These are phyloP conservation scores for Rhodotorula sp. DNA, from an alignment of 1,284 basidiomycete genomes.

Conservation along the genomic window DNA sequence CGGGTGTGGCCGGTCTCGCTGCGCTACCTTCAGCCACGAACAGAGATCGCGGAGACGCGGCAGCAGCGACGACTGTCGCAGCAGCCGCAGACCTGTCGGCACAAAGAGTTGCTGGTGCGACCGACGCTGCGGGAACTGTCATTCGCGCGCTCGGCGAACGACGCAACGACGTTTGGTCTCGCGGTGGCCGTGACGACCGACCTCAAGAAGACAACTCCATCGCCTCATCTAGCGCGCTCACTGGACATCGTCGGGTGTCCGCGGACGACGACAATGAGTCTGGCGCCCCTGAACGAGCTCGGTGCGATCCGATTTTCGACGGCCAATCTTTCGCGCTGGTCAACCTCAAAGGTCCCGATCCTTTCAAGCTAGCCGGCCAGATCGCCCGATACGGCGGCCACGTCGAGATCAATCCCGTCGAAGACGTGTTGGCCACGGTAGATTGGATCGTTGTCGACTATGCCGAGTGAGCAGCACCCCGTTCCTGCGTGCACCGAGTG, in stretches of 20 bases:
- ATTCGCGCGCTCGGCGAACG: not conserved
- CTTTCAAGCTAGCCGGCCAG: not conserved
- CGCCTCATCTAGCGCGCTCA: no score
- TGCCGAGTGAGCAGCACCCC: not conserved
- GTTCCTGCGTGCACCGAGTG: not conserved
- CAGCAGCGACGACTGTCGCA: no score
- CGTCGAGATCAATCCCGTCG: constrained; percentile 3
- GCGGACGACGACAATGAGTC: no score
- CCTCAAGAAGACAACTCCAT: no score
- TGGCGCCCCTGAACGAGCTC: no score
- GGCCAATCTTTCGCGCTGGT: constrained; percentile 19
- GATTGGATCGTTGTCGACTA: constrained; percentile 17
- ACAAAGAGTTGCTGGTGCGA: no score
- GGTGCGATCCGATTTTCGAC: constrained; percentile 12
- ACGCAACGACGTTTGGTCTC: not conserved
- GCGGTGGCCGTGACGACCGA: no score
- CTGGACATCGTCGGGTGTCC: no score
- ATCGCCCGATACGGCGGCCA: not conserved
- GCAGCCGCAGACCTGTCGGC: no score
- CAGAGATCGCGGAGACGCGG: no score
- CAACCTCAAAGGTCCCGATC: constrained; percentile 5
- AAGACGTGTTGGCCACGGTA: not conserved
- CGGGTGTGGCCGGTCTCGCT: no score
- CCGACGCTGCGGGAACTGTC: not conserved
- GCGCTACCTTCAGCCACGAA: no score